Base-by-base conservation (phyloP, 2,329 filamentous ascomycete species). In the Aspergillus vadensis region DNA sequence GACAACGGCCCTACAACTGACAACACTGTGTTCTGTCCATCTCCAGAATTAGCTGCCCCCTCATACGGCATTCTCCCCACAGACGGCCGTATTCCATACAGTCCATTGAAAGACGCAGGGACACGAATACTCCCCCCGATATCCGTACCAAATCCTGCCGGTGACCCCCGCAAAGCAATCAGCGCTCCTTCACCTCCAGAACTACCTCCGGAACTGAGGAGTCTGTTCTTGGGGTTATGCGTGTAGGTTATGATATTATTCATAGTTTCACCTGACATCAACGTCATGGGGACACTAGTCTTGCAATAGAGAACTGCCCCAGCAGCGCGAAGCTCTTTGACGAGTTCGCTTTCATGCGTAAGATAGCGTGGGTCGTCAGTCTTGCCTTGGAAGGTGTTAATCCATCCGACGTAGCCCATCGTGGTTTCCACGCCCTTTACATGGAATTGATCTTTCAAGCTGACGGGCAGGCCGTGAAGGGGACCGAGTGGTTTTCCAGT, bases 401-500 rank as follows among this genome's bases (percentile, higher is more conserved):
- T 83, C 81, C 86, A 87, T n/a, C 86, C 85, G 23, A 88, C 79
- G 67, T 88, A 89, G 12, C 86, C 86, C 79, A 88, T 88, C 70
- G 75, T 86, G 72, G 63, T 84, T 61, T 85, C 82, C 3, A 83
- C 75, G 1, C 80, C 81, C 69, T 80, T 74, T 5, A 81, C 71
- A 51, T 80, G 77, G 60, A 82, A 80, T 59, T 80, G 78, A 64
- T 82, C 81, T 62, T 82, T 83, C 32, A 82, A 64, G 51, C 79
- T 86, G 30, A 88, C 74, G 2, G 86, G 86, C 1, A 89, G 76
- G 5, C 87, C 87, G 66, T 89, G 87, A 0, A 90, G 78, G 2
- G 86, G 85, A 0, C 87, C 87, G 1, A 84, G 69, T 0, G 84
- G 77, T 59, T 70, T 73, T 9, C 76, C 76, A 61, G 81, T 72